These are phyloP conservation scores for Berkeleyomyces rouxiae DNA, from an alignment of 2,329 filamentous ascomycete species.

Conservation along the genomic window DNA sequence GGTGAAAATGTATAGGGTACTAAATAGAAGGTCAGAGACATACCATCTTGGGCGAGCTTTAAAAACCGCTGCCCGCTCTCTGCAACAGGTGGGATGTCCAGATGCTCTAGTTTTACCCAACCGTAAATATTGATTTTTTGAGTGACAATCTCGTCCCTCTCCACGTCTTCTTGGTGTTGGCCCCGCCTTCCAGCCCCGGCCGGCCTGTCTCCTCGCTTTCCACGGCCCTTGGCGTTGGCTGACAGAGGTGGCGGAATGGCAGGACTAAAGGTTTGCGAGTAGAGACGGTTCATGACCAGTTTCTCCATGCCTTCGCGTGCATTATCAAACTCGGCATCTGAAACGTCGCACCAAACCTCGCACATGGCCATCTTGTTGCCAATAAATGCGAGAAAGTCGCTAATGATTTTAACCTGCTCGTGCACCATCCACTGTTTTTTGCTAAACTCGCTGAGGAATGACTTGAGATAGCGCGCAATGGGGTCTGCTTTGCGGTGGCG, in stretches of 20 bases:
- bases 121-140: constrained; percentile 96
- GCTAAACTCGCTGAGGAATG: constrained; percentile 83
- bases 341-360: constrained; percentile 90
- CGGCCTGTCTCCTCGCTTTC: constrained; percentile 44
- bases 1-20: neutral
- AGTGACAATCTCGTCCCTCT: constrained; percentile 84
- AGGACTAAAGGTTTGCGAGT: constrained; percentile 90
- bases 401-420: constrained; percentile 97
- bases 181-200: constrained; percentile 73
- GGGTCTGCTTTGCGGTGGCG: constrained; percentile 96
- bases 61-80: constrained; percentile 82
- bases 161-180: constrained; percentile 95
- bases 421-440: constrained; percentile 99
- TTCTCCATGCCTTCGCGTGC: constrained; percentile 99
- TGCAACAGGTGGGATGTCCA: constrained; percentile 74
- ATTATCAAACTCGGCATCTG: constrained; percentile 95
- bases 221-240: constrained; percentile 44
- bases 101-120: constrained; percentile 83
- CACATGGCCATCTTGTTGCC: constrained; percentile 96
- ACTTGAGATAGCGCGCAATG: constrained; percentile 86
- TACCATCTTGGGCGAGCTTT: constrained; percentile 72
- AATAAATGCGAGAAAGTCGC: constrained; percentile 91
- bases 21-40: constrained; percentile 12
- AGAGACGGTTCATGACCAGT: constrained; percentile 93
- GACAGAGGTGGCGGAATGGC: constrained; percentile 67